Evolutionary conservation across 2,329 filamentous ascomycete genomes (phyloP).

Genomic region (Dactylellina leptospora): DNA sequence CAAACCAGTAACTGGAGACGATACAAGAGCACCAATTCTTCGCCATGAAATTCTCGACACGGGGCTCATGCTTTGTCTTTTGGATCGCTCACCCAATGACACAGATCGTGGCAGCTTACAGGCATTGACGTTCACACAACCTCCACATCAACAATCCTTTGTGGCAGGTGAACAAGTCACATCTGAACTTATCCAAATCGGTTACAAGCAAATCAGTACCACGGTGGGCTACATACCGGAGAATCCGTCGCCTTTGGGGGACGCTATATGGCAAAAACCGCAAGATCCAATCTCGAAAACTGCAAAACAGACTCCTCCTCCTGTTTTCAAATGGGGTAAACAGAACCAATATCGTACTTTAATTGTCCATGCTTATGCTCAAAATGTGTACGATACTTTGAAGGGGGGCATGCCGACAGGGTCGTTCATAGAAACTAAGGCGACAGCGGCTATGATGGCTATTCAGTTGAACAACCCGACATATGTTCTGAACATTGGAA

Average conservation of each 20-base stretch:
- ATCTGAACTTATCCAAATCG: background rate
- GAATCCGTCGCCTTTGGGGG: no score
- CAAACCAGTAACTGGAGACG: slow-evolving; percentile 3
- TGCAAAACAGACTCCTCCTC: background rate
- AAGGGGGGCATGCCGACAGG: background rate
- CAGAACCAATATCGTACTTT: background rate
- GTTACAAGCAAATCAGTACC: background rate
- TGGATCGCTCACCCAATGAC: slow-evolving; percentile 57
- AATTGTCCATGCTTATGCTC: slow-evolving; percentile 2
- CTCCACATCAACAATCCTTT: slow-evolving; percentile 61
- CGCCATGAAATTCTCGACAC: slow-evolving; percentile 59
- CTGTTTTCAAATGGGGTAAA: background rate
- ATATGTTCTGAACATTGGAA: background rate
- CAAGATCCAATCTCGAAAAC: background rate
- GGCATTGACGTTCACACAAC: slow-evolving; percentile 59
- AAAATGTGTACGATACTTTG: background rate
- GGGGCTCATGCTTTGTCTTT: slow-evolving; percentile 59
- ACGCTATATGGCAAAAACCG: background rate
- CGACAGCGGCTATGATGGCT: slow-evolving; percentile 4
- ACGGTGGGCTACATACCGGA: no score
- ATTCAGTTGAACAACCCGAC: slow-evolving; percentile 1
- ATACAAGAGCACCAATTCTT: slow-evolving; percentile 53
- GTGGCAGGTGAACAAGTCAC: slow-evolving; percentile 47
- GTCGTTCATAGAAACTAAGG: background rate
- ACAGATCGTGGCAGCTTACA: slow-evolving; percentile 56